Conservation (phyloP, 2,329 filamentous ascomycete genomes). For the Fusarium musae region DNA sequence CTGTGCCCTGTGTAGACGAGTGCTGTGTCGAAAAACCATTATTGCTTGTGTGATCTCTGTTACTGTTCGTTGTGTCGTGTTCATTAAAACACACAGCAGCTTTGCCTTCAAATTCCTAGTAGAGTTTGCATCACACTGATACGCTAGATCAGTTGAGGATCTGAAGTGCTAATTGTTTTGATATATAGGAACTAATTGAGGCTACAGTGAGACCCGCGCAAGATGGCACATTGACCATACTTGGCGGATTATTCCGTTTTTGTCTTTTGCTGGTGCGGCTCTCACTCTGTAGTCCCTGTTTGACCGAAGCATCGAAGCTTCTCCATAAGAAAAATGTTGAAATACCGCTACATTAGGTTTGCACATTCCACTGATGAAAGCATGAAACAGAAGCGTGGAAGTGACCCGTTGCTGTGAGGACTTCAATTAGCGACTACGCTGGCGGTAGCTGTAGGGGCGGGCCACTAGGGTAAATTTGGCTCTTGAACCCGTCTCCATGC, state of each 20-base stretch:
- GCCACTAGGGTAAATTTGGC: background rate
- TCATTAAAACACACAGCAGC: accelerated
- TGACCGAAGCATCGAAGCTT: background rate
- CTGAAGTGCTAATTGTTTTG: accelerated
- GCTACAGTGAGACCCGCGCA: background rate
- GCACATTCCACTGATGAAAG: background rate
- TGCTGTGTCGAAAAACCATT: background rate
- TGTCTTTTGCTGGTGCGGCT: accelerated
- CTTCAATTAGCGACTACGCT: too few species aligned
- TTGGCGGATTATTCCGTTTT: background rate
- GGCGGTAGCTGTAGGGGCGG: too few species aligned
- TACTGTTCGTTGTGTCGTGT: background rate
- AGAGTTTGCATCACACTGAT: background rate
- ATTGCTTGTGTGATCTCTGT: background rate
- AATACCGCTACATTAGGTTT: background rate
- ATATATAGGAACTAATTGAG: background rate
- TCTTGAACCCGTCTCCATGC: too few species aligned
- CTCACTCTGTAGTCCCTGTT: accelerated
- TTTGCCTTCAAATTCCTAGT: background rate
- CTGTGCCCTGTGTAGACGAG: background rate
- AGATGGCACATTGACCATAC: accelerated
- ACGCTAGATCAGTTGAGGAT: accelerated
- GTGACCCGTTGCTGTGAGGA: background rate
- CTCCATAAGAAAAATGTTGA: accelerated
- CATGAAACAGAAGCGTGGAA: background rate